phyloP scores from a whole-genome alignment of 768 basidiomycete genomes.

The Russula abietina region DNA sequence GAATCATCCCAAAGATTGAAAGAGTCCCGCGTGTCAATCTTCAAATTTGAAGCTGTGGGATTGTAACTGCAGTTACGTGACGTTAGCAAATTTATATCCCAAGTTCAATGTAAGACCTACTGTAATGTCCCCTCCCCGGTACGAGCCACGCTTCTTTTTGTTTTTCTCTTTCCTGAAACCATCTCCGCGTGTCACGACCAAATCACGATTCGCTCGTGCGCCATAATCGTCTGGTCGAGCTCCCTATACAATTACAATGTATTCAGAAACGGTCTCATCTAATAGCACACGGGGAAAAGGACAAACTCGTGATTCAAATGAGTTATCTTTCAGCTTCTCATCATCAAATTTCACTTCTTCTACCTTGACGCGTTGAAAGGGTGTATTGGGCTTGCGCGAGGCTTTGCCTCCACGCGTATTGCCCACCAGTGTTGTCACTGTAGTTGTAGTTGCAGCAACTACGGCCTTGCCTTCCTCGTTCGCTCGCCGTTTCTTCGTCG shows the following conservation, averaged over 20 bases:
- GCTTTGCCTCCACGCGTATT: constrained; percentile 32
- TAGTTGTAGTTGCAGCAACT: constrained; percentile 6
- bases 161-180: constrained; percentile 99
- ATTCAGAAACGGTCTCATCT: constrained; percentile 7
- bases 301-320: constrained; percentile 73
- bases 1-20: not conserved
- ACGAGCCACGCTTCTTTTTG: constrained; percentile 97
- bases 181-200: constrained; percentile 89
- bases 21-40: constrained; percentile 31
- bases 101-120: constrained; percentile 34
- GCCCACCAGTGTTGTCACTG: constrained; percentile 4
- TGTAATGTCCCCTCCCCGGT: constrained; percentile 92
- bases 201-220: constrained; percentile 72
- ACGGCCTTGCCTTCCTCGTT: constrained; percentile 16
- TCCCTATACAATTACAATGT: constrained; percentile 38
- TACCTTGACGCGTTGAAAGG: constrained; percentile 76
- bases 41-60: constrained; percentile 86
- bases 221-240: constrained; percentile 80
- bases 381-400: constrained; percentile 43
- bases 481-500: constrained; percentile 21
- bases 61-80: constrained; percentile 46
- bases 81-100: not conserved
- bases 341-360: constrained; percentile 49
- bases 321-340: constrained; percentile 57
- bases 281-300: constrained; percentile 2